Conservation (phyloP, 179 eudicot species). For the Beta lomatogona region DNA sequence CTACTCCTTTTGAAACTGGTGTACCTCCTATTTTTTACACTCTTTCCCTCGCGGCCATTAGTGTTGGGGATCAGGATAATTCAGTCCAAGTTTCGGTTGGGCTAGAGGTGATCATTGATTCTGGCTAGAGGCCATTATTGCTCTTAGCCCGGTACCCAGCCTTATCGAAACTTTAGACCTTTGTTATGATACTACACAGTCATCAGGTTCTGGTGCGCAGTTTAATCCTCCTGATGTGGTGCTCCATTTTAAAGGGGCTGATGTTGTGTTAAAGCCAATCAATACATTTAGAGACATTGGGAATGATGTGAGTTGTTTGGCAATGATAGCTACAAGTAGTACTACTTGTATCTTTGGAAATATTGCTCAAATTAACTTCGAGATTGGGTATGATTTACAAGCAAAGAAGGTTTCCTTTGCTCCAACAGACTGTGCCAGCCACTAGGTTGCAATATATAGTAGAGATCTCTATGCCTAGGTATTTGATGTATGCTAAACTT, state of each 20-base stretch:
- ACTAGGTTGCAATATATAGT: not conserved
- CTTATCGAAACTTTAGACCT: slow-evolving; percentile 28
- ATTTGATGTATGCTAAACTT: too few species aligned
- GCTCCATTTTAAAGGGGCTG: slow-evolving; percentile 49
- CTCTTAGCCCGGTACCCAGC: slow-evolving; percentile 5
- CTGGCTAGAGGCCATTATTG: too few species aligned
- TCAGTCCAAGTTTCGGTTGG: not conserved
- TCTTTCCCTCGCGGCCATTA: slow-evolving; percentile 42
- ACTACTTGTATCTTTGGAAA: slow-evolving; percentile 43
- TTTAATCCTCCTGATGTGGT: slow-evolving; percentile 32
- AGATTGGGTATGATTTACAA: slow-evolving; percentile 47
- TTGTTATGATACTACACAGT: slow-evolving; percentile 29
- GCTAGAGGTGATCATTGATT: slow-evolving; percentile 43
- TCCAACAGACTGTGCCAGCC: slow-evolving; percentile 48
- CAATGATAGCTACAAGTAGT: slow-evolving; percentile 37
- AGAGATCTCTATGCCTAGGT: too few species aligned
- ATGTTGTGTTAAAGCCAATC: slow-evolving; percentile 31
- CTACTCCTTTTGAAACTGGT: slow-evolving; percentile 42
- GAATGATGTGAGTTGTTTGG: slow-evolving; percentile 30
- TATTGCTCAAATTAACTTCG: slow-evolving; percentile 44
- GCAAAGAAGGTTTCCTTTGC: slow-evolving; percentile 38
- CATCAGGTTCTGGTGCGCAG: not conserved
- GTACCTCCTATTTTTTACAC: slow-evolving; percentile 31
- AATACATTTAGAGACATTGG: slow-evolving; percentile 33
- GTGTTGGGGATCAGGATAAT: slow-evolving; percentile 26